These are phyloP conservation scores for Ceratocystis alfenasii DNA, from an alignment of 2,329 filamentous ascomycete species.

Conservation along the genomic window DNA sequence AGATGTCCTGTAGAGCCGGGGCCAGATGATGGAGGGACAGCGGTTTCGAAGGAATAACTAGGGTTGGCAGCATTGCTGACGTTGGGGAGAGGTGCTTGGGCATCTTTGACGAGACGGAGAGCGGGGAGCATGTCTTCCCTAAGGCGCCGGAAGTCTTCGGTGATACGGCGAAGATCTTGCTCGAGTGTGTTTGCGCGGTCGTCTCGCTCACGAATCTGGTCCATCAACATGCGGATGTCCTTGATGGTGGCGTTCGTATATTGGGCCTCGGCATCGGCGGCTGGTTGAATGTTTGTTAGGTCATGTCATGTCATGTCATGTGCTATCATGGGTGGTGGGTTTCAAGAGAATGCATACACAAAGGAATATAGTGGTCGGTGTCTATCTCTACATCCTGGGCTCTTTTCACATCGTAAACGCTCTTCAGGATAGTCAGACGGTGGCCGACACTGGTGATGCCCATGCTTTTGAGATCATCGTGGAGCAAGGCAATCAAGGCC, in stretches of 20 bases:
- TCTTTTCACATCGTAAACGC: conserved; percentile 90
- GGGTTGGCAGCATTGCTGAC: conserved; percentile 23
- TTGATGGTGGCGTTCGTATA: conserved; percentile 82
- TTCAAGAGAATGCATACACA: conserved; percentile 50
- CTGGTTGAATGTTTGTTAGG: conserved; percentile 35
- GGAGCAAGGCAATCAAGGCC: conserved; percentile 73
- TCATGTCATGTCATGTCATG: not conserved
- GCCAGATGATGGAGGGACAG: conserved; percentile 45
- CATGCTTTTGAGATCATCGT: conserved; percentile 92
- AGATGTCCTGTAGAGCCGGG: conserved; percentile 43
- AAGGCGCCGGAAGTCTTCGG: conserved; percentile 77
- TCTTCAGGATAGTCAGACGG: conserved; percentile 86
- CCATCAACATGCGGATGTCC: conserved; percentile 82
- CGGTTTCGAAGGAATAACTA: conserved; percentile 25
- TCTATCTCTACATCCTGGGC: conserved; percentile 86
- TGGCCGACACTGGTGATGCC: conserved; percentile 87
- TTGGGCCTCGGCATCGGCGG: conserved; percentile 76
- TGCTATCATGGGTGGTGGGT: not conserved
- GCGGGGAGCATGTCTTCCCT: conserved; percentile 86
- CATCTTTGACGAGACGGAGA: conserved; percentile 81
- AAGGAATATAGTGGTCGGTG: conserved; percentile 82
- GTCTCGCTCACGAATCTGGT: conserved; percentile 78
- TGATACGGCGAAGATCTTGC: conserved; percentile 67
- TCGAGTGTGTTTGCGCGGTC: conserved; percentile 78
- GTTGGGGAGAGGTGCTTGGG: conserved; percentile 69